Conservation (phyloP, 345 rosid genomes). For the Pseudoturritis turrita region DNA sequence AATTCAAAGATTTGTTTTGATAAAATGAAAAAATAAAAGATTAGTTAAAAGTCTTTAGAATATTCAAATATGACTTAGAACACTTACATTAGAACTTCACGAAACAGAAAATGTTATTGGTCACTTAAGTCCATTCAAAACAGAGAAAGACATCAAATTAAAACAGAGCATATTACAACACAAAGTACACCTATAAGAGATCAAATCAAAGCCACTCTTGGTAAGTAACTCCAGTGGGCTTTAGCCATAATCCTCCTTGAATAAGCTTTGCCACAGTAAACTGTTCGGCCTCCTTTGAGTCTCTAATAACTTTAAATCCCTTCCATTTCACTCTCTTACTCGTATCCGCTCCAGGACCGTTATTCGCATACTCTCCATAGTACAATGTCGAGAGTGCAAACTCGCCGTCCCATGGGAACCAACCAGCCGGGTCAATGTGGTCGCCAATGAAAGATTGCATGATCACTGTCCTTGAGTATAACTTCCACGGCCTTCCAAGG, state of each 20-base stretch:
- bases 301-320: constrained; percentile 51
- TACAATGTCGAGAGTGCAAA: constrained; percentile 67
- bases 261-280: constrained; percentile 76
- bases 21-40: too few relatives aligned
- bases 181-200: not conserved
- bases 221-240: constrained; percentile 63
- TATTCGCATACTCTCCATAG: constrained; percentile 71
- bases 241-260: constrained; percentile 70
- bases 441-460: constrained; percentile 62
- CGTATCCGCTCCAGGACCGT: constrained; percentile 64
- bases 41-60: not conserved
- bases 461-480: constrained; percentile 56
- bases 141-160: not conserved
- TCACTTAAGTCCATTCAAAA: not conserved
- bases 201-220: constrained; percentile 45
- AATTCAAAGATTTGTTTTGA: too few relatives aligned
- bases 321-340: constrained; percentile 66
- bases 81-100: not conserved
- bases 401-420: constrained; percentile 68
- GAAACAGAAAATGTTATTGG: not conserved
- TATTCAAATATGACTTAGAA: not conserved
- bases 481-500: constrained; percentile 90
- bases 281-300: constrained; percentile 49
- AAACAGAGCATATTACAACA: constrained; percentile 15
- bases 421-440: constrained; percentile 69